phyloP scores from a whole-genome alignment of 2,329 filamentous ascomycete genomes.

The Ophiostoma ulmi region DNA sequence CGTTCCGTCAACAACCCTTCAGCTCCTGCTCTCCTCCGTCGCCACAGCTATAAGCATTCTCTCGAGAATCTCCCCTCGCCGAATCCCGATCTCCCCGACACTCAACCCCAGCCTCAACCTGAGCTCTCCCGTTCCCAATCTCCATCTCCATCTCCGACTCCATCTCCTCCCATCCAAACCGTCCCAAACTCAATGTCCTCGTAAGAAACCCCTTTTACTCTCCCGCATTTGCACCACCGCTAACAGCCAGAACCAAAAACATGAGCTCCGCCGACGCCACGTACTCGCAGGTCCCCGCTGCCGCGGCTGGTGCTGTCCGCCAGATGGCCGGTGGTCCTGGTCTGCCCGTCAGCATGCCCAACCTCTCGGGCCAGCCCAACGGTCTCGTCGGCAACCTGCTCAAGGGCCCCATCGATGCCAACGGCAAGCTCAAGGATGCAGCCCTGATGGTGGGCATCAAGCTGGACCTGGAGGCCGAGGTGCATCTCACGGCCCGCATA shows the following conservation, averaged over 20 bases:
- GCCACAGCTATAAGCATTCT: slow-evolving; percentile 23
- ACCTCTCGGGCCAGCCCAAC: slow-evolving; percentile 37
- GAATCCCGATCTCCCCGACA: neutral
- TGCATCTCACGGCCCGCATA: slow-evolving; percentile 56
- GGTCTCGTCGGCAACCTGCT: slow-evolving; percentile 44
- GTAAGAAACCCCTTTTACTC: slow-evolving; percentile 16
- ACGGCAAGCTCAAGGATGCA: slow-evolving; percentile 54
- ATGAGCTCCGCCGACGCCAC: slow-evolving; percentile 25
- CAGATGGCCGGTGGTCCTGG: slow-evolving; percentile 23
- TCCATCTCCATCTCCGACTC: neutral
- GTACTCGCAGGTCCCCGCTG: slow-evolving; percentile 23
- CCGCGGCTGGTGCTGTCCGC: slow-evolving; percentile 22
- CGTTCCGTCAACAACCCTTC: slow-evolving; percentile 21
- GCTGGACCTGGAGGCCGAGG: slow-evolving; percentile 58
- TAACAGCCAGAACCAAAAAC: slow-evolving; percentile 11
- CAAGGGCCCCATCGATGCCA: slow-evolving; percentile 51
- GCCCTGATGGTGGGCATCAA: slow-evolving; percentile 58
- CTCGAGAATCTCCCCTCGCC: slow-evolving; percentile 26
- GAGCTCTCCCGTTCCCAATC: too few relatives aligned
- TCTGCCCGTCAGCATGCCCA: slow-evolving; percentile 34
- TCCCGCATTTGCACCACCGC: neutral
- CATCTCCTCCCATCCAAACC: slow-evolving; percentile 10
- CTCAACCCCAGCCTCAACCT: neutral
- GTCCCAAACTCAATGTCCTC: slow-evolving; percentile 25
- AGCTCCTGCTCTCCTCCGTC: slow-evolving; percentile 18